phyloP scores from a whole-genome alignment of 495 filamentous ascomycete genomes.

The Aspergillus olivimuriae region DNA sequence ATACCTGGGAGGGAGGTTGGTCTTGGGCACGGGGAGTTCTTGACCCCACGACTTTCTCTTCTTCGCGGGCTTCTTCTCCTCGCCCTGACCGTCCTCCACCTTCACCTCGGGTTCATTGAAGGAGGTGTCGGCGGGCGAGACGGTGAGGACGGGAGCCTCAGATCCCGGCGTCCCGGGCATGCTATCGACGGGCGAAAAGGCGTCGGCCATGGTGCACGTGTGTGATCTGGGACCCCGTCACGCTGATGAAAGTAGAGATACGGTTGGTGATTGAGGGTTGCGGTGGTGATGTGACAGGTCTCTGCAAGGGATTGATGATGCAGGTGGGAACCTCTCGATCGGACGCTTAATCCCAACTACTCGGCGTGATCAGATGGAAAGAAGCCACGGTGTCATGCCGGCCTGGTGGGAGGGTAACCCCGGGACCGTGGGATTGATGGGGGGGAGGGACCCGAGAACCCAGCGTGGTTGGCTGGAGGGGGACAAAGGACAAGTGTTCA shows the following conservation, averaged over 20 bases:
- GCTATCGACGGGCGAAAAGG: slow-evolving; percentile 29
- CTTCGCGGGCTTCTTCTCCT: slow-evolving; percentile 78
- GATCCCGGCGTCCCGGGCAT: slow-evolving; percentile 25
- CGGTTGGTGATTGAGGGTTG: background rate
- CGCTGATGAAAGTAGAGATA: slow-evolving; percentile 1
- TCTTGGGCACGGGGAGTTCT: slow-evolving; percentile 93
- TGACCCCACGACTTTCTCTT: slow-evolving; percentile 99
- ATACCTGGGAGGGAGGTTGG: slow-evolving; percentile 90
- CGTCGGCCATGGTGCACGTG: slow-evolving; percentile 29
- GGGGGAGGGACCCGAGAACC: background rate
- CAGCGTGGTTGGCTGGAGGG: background rate
- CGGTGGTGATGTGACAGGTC: background rate
- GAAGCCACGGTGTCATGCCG: slow-evolving; percentile 38
- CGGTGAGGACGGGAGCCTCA: slow-evolving; percentile 37
- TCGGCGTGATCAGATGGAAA: slow-evolving; percentile 8
- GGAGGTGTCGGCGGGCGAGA: slow-evolving; percentile 47
- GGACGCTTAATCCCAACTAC: slow-evolving; percentile 1
- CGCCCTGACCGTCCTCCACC: slow-evolving; percentile 24
- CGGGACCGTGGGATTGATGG: slow-evolving; percentile 1
- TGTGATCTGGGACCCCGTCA: slow-evolving; percentile 7
- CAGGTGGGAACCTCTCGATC: background rate
- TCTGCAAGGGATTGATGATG: slow-evolving; percentile 4
- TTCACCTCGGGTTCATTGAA: slow-evolving; percentile 23
- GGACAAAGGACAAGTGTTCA: slow-evolving; percentile 34
- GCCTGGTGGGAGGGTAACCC: slow-evolving; percentile 19